Base-by-base conservation (phyloP, 805 yeast genomes). In the Metschnikowia lochheadii region DNA sequence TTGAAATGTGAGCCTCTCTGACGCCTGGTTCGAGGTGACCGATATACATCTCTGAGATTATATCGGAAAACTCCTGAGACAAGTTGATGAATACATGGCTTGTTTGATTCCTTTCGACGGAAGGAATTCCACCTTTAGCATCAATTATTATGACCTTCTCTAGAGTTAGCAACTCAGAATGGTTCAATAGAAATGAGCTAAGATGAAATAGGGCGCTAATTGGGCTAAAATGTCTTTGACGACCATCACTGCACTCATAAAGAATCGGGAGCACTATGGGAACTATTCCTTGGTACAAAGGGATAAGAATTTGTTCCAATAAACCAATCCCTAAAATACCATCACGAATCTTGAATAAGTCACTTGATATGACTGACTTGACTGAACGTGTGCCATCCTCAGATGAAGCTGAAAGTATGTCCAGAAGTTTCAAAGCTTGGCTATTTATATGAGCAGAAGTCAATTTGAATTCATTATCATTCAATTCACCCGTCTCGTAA, bases 1-100 rank as follows among this genome's bases (percentile, higher is more conserved):
- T 90, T 21, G 71, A 66, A n/a, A 84, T 57, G 63, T 89, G 97
- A 11, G 72, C 67, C 51, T 76, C 81, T 41, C 82, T 69, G 32
- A 62, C 65, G 7, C 56, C 49, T 1, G 82, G 77, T 13, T 67
- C 60, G 23, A 83, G 63, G 57, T 74, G 80, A 0, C 88, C 86
- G 57, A 81, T 79, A 49, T 74, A 72, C 18, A 89, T 67, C 60
- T 89, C 96, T 3, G 83, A 73, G 2, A 72, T 63, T 17, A 89
- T 83, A 43, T 79, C 84, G 1, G 81, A 75, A 57, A 77, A 85
- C 62, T 92, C 99, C 67, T 92, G 97, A 10, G 82, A 78, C 36
- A 92, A 67, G 61, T 94, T 92, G 51, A 92, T 83, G 52, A 86
- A 85, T 1, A 94, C 95, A 66, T 94, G 99, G 15, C 96, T 80